phyloP scores from a whole-genome alignment of 805 yeast genomes.

The Pichia insulana region DNA sequence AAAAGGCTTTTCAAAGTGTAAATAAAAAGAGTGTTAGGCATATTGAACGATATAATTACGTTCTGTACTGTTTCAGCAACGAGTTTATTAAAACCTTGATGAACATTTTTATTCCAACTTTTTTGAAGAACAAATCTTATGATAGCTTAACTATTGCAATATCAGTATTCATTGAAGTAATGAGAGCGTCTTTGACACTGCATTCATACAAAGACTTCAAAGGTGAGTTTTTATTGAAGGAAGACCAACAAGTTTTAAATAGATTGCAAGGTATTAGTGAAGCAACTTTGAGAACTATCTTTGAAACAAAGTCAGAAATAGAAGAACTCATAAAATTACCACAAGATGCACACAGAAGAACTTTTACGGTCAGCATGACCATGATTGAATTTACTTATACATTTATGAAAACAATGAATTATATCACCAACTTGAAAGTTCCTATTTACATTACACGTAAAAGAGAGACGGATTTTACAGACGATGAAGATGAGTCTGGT shows the following conservation, averaged over 20 bases:
- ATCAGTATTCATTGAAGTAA: slow-evolving; percentile 33
- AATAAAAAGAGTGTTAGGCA: slow-evolving; percentile 23
- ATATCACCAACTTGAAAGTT: slow-evolving; percentile 44
- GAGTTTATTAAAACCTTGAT: slow-evolving; percentile 2
- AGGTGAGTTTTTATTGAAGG: slow-evolving; percentile 33
- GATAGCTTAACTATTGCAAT: slow-evolving; percentile 12
- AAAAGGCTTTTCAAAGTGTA: slow-evolving; percentile 30
- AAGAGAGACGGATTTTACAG: slow-evolving; percentile 19
- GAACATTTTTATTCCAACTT: not conserved
- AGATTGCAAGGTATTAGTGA: slow-evolving; percentile 24
- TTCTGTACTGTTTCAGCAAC: slow-evolving; percentile 8
- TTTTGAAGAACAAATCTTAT: slow-evolving; percentile 35
- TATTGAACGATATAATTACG: slow-evolving; percentile 13
- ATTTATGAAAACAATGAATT: slow-evolving; percentile 58
- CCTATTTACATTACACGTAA: slow-evolving; percentile 22
- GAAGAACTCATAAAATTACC: slow-evolving; percentile 52
- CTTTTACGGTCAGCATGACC: slow-evolving; percentile 52
- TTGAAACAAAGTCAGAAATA: slow-evolving; percentile 54
- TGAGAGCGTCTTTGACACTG: slow-evolving; percentile 35
- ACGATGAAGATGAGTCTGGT: slow-evolving; percentile 16
- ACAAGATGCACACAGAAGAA: slow-evolving; percentile 50
- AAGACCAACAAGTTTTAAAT: slow-evolving; percentile 37
- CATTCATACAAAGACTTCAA: slow-evolving; percentile 28
- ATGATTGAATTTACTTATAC: slow-evolving; percentile 59
- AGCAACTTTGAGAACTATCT: slow-evolving; percentile 46